Conservation (phyloP, 805 yeast genomes). For the Schizosaccharomyces japonicus region DNA sequence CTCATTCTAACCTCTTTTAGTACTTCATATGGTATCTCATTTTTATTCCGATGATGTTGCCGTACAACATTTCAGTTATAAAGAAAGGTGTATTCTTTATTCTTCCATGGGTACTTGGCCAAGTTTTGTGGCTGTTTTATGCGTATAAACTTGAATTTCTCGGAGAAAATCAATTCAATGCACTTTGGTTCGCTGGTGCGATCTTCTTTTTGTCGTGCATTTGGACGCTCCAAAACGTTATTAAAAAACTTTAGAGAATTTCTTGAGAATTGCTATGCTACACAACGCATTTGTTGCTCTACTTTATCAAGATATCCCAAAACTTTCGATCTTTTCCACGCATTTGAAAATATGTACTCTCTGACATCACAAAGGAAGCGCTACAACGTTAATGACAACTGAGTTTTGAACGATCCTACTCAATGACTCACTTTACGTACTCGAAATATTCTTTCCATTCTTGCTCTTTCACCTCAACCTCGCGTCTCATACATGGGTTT, state of each 20-base stretch:
- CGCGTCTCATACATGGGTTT: neutral
- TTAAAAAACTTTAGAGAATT: no score
- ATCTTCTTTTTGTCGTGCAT: neutral
- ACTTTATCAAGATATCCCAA: neutral
- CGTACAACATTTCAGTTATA: slow-evolving; percentile 14
- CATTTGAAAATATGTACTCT: no score
- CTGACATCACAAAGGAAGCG: no score
- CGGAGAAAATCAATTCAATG: neutral
- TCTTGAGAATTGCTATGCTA: no score
- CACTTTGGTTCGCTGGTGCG: slow-evolving; percentile 1
- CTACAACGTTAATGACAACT: no score
- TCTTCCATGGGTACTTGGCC: slow-evolving; percentile 35
- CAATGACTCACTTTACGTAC: no score
- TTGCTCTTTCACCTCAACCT: no score
- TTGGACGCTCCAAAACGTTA: no score
- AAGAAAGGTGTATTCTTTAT: slow-evolving; percentile 22
- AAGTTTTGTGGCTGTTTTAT: slow-evolving; percentile 3
- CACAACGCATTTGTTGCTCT: no score
- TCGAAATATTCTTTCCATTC: no score
- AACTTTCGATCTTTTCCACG: no score
- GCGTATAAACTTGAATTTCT: slow-evolving; percentile 4
- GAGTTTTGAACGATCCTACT: no score
- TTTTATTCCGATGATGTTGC: slow-evolving; percentile 49
- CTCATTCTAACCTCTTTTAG: slow-evolving; percentile 8
- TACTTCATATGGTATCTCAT: slow-evolving; percentile 88